Evolutionary conservation across 805 yeast genomes (phyloP).

Genomic region (Candida oleophila): DNA sequence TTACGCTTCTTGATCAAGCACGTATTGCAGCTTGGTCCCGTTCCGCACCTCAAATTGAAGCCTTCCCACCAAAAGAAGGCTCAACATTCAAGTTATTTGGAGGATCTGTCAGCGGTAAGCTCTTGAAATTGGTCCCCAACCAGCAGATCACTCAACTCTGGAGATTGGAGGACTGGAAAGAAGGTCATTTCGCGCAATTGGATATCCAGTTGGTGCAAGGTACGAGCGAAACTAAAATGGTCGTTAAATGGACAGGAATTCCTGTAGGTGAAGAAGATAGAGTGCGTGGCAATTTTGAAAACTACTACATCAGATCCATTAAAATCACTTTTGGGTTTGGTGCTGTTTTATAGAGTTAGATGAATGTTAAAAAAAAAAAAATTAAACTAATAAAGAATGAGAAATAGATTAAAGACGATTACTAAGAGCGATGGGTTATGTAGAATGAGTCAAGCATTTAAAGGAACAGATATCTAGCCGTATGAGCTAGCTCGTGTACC

Average conservation of each 20-base stretch:
- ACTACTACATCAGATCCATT: slow-evolving; percentile 84
- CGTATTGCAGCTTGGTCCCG: slow-evolving; percentile 92
- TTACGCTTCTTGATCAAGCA: slow-evolving; percentile 71
- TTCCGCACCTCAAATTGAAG: slow-evolving; percentile 58
- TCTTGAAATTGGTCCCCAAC: slow-evolving; percentile 57
- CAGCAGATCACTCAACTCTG: slow-evolving; percentile 70
- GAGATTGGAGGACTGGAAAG: slow-evolving; percentile 88
- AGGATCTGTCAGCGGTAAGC: slow-evolving; percentile 78
- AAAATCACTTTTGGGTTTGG: slow-evolving; percentile 95
- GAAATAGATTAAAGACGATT: too few species aligned
- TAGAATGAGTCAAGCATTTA: background rate
- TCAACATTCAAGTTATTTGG: slow-evolving; percentile 74
- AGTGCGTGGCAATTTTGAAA: slow-evolving; percentile 81
- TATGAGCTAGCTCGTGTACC: too few species aligned
- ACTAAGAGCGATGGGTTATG: background rate
- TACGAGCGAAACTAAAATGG: slow-evolving; percentile 77
- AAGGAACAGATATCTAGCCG: too few species aligned
- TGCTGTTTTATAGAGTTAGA: slow-evolving; percentile 59
- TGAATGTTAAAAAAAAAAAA: background rate
- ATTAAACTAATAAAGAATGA: too few species aligned
- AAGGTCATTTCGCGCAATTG: slow-evolving; percentile 75
- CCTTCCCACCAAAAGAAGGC: slow-evolving; percentile 51
- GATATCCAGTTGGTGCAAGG: slow-evolving; percentile 71
- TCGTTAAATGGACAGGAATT: slow-evolving; percentile 78
- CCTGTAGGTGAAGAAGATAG: slow-evolving; percentile 95